Conservation (phyloP, 164 flowering plant genomes). For the Nelumbo lutea region DNA sequence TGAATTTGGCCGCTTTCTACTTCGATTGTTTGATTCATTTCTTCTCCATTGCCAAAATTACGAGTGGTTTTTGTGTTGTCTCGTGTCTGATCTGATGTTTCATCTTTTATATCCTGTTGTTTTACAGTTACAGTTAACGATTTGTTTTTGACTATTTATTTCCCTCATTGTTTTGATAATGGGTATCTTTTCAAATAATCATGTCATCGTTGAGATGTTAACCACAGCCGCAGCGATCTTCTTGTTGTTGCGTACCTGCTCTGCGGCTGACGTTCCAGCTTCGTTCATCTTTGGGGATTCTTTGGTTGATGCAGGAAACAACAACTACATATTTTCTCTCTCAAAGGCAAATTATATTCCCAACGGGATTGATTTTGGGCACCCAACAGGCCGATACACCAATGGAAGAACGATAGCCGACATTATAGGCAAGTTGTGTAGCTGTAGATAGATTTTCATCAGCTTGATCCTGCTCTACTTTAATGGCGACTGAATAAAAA, state of each 20-base stretch:
- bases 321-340: conserved; percentile 61
- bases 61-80: no score
- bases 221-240: neutral
- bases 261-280: conserved; percentile 30
- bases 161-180: conserved; percentile 1
- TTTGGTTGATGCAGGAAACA: conserved; percentile 75
- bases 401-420: conserved; percentile 76
- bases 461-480: no score
- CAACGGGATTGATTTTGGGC: conserved; percentile 69
- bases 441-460: no score
- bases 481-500: neutral
- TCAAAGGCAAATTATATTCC: conserved; percentile 62
- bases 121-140: no score
- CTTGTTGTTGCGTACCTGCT: conserved; percentile 12
- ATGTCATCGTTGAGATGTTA: conserved; percentile 2
- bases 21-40: no score
- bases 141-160: neutral
- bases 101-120: neutral
- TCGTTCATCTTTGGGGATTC: conserved; percentile 80
- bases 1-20: no score
- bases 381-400: conserved; percentile 66
- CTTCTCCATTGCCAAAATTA: no score
- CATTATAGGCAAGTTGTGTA: conserved; percentile 46
- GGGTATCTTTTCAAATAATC: conserved; percentile 4
- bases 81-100: no score